Evolutionary conservation across 1,284 basidiomycete species (phyloP), one percentile per base, ranked within the genome.

Genomic region (Ganoderma leucocontextum): DNA sequence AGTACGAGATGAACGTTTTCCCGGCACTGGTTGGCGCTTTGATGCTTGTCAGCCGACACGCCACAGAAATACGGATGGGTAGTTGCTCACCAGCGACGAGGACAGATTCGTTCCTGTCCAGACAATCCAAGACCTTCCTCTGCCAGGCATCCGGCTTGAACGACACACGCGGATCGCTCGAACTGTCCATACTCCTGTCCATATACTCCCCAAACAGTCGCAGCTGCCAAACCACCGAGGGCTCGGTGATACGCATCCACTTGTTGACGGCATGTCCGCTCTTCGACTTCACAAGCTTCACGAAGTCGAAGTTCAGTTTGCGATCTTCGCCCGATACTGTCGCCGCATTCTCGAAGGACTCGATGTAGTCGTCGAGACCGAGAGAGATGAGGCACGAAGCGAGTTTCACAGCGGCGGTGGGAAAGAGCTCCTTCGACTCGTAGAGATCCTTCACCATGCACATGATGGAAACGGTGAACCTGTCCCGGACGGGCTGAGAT

Each of bases 81-180:
- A 33, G 55, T 36, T 9, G 79, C 87, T 68, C 58, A 89, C 87
- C 91, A 62, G 91, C 87, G 19, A 90, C 90, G 2, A 92, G 83
- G 22, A 91, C 78, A 4, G 90, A 91, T 63, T 85, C 81, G 44
- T 87, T 80, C 15, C 77, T 74, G 70, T 92, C 91, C 29, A 93
- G 82, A 61, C 83, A 85, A 73, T 93, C 89, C 44, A 93, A 78
- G 1, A 91, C 91, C 33, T 85, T 76, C 41, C 87, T 80, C 70
- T 92, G 91, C 91, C 91, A 92, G 0, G 85, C 88, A 76, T 92
- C 91, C 0, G 91, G 91, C 42, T 85, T 78, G 75, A 93, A 92
- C 1, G 80, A 71, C 33, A 92, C 91, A 1, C 91, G 84, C 10
- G 77, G 64, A 76, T 92, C 91, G 0, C 78, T 76, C 65, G 83